Evolutionary conservation across 805 yeast species (phyloP).

Genomic region (Schizosaccharomyces lindneri): DNA sequence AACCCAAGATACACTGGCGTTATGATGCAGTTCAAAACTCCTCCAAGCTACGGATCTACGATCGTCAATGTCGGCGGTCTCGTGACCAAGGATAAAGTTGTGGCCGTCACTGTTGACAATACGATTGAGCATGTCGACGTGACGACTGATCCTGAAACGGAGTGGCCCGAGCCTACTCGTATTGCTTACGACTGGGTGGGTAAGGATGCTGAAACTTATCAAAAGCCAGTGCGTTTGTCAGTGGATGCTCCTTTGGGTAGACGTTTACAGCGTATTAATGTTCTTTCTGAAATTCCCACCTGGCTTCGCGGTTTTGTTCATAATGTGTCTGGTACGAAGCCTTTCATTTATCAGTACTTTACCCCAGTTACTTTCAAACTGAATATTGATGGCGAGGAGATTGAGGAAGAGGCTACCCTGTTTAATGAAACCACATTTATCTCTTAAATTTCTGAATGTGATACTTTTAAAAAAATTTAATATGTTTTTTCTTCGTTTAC

Average conservation of each 20-base stretch:
- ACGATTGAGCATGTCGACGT: conserved; percentile 32
- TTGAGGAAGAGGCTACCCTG: conserved; percentile 34
- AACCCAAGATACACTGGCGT: conserved; percentile 49
- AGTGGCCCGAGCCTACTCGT: conserved; percentile 68
- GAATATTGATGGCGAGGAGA: conserved; percentile 18
- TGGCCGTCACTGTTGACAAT: conserved; percentile 43
- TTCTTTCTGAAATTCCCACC: conserved; percentile 87
- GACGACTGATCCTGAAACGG: conserved; percentile 42
- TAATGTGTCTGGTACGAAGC: conserved; percentile 87
- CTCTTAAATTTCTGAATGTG: conserved; percentile 11
- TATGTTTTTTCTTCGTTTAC: not conserved
- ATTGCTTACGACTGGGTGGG: conserved; percentile 38
- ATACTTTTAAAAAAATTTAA: not conserved
- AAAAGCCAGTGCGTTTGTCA: conserved; percentile 11
- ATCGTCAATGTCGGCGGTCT: conserved; percentile 60
- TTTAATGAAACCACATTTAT: conserved; percentile 70
- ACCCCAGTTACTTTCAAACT: conserved; percentile 30
- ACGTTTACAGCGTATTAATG: conserved; percentile 78
- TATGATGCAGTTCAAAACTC: conserved; percentile 89
- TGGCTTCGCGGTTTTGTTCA: conserved; percentile 82
- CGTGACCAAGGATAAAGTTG: conserved; percentile 34
- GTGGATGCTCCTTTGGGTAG: conserved; percentile 31
- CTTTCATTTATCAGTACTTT: conserved; percentile 84
- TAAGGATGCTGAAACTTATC: conserved; percentile 13
- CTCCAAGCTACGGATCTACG: conserved; percentile 63